Evolutionary conservation across 1,139 yeast species (phyloP).

Genomic region (Candida smagusa): DNA sequence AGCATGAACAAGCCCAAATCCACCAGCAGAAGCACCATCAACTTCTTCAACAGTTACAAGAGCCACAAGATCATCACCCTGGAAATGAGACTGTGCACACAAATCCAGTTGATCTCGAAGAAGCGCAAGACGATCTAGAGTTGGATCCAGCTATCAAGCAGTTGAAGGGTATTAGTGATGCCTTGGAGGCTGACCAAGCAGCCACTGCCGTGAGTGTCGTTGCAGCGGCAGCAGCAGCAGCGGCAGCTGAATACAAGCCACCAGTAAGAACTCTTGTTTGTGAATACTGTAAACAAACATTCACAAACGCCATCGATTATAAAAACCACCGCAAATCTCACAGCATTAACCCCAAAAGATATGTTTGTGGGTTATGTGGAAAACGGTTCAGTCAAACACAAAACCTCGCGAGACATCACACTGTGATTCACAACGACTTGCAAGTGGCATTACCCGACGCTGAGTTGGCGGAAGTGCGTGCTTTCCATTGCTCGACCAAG

Average conservation of each 20-base stretch:
- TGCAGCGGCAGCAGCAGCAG: constrained; percentile 6
- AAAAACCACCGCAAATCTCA: constrained; percentile 13
- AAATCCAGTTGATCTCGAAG: no score
- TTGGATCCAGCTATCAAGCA: constrained; percentile 7
- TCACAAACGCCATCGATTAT: constrained; percentile 9
- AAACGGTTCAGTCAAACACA: constrained; percentile 13
- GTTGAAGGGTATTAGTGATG: constrained; percentile 4
- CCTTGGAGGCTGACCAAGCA: constrained; percentile 1
- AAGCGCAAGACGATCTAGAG: constrained; percentile 1
- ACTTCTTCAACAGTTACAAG: neutral
- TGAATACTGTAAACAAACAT: constrained; percentile 9
- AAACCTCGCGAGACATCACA: constrained; percentile 12
- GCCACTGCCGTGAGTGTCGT: constrained; percentile 4
- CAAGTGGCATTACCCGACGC: constrained; percentile 6
- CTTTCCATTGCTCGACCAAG: constrained; percentile 13
- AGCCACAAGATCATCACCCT: constrained; percentile 1
- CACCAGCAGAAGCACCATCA: neutral
- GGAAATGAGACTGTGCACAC: no score
- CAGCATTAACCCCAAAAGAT: constrained; percentile 11
- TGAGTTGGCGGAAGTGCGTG: constrained; percentile 11
- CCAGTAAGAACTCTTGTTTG: constrained; percentile 3
- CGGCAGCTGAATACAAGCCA: constrained; percentile 1
- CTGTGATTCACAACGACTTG: constrained; percentile 12
- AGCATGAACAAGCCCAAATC: constrained; percentile 1
- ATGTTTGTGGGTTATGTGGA: constrained; percentile 11